Evolutionary conservation across 2,329 filamentous ascomycete species (phyloP), one percentile per base, ranked within the genome.

Genomic region (Fusarium sp.): DNA sequence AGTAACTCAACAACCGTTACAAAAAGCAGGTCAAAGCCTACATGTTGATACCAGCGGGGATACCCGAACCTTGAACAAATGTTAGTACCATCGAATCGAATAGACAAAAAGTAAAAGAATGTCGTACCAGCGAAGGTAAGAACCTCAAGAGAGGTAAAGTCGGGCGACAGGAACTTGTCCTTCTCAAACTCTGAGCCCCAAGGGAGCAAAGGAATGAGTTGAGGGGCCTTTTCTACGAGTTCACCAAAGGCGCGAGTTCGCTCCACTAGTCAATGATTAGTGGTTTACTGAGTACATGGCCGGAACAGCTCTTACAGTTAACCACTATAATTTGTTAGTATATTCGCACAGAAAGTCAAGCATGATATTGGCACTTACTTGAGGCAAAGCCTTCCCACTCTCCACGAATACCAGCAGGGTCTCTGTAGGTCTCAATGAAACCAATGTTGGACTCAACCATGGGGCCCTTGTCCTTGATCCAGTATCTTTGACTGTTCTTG

Each of bases 71-170:
- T 76, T 35, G 2, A 22, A 7, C 14, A 9, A 22, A 9, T 22
- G 24, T 75, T 30, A 75, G 58, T 32, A 22, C 44, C 87, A 86
- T 19, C 26, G 39, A n/a, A 24, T 26, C 39, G 17, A 9, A 50
- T 28, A 6, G 19, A n/a, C 6, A 10, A 9, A 8, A 8, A 7
- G 11, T 13, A 30, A 14, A 17, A 14, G 2, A 15, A 72, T 7
- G 19, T 19, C 67, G 35, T 55, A 74, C 76, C 79, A 57, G 78
- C 79, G 72, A 97, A 97, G 1, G 91, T 93, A 63, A 97, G 80
- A 4, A 97, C 94, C 78, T 99, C 96, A 3, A 98, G 85, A 11
- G 92, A 96, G 0, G 96, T 98, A 76, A 99, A 99, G 78, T 99
- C 96, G 0, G 96, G 96, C 52, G 93, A 95, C 35, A 97, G 81